Evolutionary conservation across 768 basidiomycete genomes (phyloP), one percentile per base, ranked within the genome.

Genomic region (Lentinula edodes): DNA sequence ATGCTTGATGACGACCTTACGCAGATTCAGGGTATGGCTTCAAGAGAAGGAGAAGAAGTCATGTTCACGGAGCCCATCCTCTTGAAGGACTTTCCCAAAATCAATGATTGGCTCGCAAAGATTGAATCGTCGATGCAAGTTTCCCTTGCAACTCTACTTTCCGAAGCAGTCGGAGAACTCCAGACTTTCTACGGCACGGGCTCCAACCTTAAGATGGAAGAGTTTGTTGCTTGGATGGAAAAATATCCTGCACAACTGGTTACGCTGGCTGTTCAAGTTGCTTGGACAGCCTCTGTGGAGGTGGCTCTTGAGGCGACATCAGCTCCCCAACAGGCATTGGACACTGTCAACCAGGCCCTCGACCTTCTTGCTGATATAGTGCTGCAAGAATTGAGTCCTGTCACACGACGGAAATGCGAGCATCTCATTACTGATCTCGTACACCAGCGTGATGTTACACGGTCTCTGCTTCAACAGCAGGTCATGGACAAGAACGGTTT

Each of bases 391-490:
- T 85, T 98, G 38, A 81, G 77, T 45, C 86, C 91, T 16, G 90
- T 94, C 48, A 95, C 94, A n/a, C 91, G 97, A 61, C 89, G 92
- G 65, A 99, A 99, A 76, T 95, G 95, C 78, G 97, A 99, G 67
- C 95, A 98, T 68, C 85, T 99, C 65, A 98, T 99, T 78, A 98
- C 96, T 0, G 97, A 99, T 72, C 85, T 99, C 13, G 97, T 98
- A 42, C 97, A 99, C 72, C 95, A 99, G 71, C 85, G 97, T 64
- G 97, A 99, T 73, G 96, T 98, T 43, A 89, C 87, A 42, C 89
- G 97, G 12, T 76, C 81, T 12, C 87, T 98, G 60, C 82, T 91
- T 59, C 80, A 85, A 62, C 83, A 87, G 67, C 74, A 79, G 34
- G 81, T 90, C 13, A 60, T 75, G 3, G 89, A 93, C 64, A 72